Conservation (phyloP, 306 rosid genomes). For the Bauhinia variegata region DNA sequence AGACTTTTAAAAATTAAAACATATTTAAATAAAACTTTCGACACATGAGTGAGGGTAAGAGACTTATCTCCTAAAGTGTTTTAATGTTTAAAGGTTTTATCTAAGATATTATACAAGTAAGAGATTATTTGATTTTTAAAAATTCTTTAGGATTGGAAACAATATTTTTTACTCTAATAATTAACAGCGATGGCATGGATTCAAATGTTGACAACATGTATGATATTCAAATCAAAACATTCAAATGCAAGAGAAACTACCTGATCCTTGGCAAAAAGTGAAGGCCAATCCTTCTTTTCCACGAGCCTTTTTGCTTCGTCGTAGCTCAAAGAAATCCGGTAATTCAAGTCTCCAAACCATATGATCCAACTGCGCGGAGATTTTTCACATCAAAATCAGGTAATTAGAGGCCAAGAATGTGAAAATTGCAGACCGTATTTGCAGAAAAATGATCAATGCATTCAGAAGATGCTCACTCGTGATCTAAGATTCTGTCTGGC, state of each 20-base stretch:
- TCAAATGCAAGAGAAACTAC: slow-evolving; percentile 41
- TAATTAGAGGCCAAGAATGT: not conserved
- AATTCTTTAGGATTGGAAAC: too few relatives aligned
- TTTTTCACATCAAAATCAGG: slow-evolving; percentile 43
- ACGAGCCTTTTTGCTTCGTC: slow-evolving; percentile 72
- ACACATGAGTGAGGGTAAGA: too few relatives aligned
- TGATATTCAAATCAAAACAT: slow-evolving; percentile 28
- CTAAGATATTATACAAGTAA: too few relatives aligned
- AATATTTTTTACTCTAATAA: too few relatives aligned
- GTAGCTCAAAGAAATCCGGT: slow-evolving; percentile 83
- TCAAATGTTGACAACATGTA: too few relatives aligned
- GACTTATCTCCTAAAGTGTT: too few relatives aligned
- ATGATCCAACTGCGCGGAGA: slow-evolving; percentile 70
- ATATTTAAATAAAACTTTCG: too few relatives aligned
- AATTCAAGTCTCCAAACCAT: slow-evolving; percentile 97
- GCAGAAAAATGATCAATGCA: not conserved
- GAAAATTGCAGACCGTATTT: slow-evolving; percentile 14
- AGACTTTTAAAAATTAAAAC: too few relatives aligned
- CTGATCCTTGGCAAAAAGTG: slow-evolving; percentile 91
- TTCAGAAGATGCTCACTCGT: slow-evolving; percentile 69
- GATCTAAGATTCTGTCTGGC: slow-evolving; percentile 82
- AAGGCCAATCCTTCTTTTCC: slow-evolving; percentile 70
- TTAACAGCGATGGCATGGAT: too few relatives aligned
- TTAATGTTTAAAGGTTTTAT: too few relatives aligned
- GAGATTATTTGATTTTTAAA: too few relatives aligned